Evolutionary conservation across 2,329 filamentous ascomycete species (phyloP), one percentile per base, ranked within the genome.

Genomic region (Chaetothyriales sp.): DNA sequence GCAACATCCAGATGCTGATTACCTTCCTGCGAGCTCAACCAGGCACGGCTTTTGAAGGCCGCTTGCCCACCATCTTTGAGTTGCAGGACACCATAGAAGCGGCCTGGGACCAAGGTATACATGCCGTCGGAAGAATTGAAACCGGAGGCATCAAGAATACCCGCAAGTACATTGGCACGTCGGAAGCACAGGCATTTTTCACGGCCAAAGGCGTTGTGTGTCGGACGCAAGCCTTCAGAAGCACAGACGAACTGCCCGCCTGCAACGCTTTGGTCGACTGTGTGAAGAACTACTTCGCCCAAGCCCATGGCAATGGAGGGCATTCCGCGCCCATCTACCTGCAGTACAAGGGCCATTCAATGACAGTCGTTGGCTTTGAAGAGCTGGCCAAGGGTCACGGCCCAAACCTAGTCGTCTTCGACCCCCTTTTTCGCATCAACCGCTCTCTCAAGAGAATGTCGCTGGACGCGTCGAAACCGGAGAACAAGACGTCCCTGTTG

Each of bases 91-190:
- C 82, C 61, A 94, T 97, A 60, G 90, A 97, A 66, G 70, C 73
- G 15, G 90, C 89, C 0, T 97, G 90, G 90, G 86, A 94, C 62
- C 75, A 75, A 63, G 89, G 86, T 0, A 87, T 92, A 64, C 92
- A 94, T 61, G 65, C 77, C 2, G 75, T 81, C 45, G 87, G 85
- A 2, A 77, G 86, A 33, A 64, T 79, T 2, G 88, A 97, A 67
- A 95, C 89, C 0, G 90, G 90, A 2, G 88, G 89, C 1, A 85
- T 97, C 57, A 80, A 74, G 57, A 83, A 83, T n/a, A 95, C 89
- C 0, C 80, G 92, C 54, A 97, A 95, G 66, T 97, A 92, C 64
- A 97, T 97, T 60, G 90, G 90, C 15, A 95, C 90, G 1, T 82
- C 87, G 7, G 90, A 97, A 84, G 88, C 86, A 5, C 80, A 90